Conservation (phyloP, 2,329 filamentous ascomycete species). For the Neonectria faginata region DNA sequence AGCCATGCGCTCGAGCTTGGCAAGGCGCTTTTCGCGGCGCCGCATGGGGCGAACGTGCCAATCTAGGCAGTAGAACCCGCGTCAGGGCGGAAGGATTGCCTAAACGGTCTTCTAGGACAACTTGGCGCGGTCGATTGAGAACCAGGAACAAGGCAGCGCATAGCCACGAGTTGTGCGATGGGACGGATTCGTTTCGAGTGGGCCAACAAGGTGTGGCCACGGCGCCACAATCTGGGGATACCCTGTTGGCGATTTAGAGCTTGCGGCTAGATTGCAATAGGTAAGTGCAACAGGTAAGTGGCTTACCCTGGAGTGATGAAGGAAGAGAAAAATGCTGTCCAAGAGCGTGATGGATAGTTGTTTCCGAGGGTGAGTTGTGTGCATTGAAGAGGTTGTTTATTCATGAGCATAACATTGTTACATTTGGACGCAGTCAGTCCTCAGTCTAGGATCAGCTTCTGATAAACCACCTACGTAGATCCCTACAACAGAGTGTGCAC, state of each 20-base stretch:
- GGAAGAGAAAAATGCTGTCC: too few species aligned
- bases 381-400: too few species aligned
- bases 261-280: not conserved
- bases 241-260: not conserved
- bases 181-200: not conserved
- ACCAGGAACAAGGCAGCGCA: not conserved
- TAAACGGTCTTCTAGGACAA: not conserved
- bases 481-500: too few species aligned
- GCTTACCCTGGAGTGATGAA: not conserved
- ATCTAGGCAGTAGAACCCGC: not conserved
- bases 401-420: too few species aligned
- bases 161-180: not conserved
- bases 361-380: too few species aligned
- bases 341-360: too few species aligned
- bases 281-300: not conserved
- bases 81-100: not conserved
- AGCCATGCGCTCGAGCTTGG: not conserved
- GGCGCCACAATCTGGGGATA: not conserved
- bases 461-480: too few species aligned
- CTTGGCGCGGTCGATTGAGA: not conserved
- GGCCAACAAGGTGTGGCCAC: not conserved
- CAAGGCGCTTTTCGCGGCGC: not conserved
- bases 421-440: too few species aligned
- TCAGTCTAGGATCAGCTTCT: too few species aligned
- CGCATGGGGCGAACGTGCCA: not conserved